These are phyloP conservation scores for Xerocomus spinulosus DNA, from an alignment of 768 basidiomycete species.

Conservation along the genomic window DNA sequence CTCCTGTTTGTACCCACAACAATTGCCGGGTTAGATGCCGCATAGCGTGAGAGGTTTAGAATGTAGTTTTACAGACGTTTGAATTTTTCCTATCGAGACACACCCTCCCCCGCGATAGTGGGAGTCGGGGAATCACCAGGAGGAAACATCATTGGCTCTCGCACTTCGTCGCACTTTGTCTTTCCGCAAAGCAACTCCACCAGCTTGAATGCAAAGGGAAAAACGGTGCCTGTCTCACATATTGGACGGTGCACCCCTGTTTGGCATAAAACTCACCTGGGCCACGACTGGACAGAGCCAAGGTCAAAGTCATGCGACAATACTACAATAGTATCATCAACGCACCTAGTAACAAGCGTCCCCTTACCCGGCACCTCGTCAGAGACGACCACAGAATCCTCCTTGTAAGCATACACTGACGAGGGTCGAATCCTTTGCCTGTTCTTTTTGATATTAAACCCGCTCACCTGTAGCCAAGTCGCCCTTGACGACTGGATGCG, in stretches of 20 bases:
- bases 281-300: conserved; percentile 50
- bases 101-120: too few relatives aligned
- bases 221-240: conserved; percentile 53
- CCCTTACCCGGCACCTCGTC: conserved; percentile 30
- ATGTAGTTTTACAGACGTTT: too few relatives aligned
- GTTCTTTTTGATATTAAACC: background rate
- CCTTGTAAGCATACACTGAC: conserved; percentile 68
- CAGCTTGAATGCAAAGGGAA: conserved; percentile 74
- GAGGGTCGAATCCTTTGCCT: background rate
- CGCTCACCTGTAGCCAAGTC: conserved; percentile 51
- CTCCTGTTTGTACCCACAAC: too few relatives aligned
- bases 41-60: too few relatives aligned
- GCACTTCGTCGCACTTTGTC: conserved; percentile 56
- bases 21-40: too few relatives aligned
- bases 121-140: conserved; percentile 39
- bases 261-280: conserved; percentile 45
- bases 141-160: conserved; percentile 71
- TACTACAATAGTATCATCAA: background rate
- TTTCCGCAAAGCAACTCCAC: conserved; percentile 66
- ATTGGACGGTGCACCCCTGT: background rate
- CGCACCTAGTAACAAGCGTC: conserved; percentile 71
- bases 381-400: conserved; percentile 70
- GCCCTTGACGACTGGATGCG: conserved; percentile 67
- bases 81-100: too few relatives aligned
- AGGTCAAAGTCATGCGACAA: background rate